Evolutionary conservation across 495 filamentous ascomycete genomes (phyloP), one percentile per base, ranked within the genome.

Genomic region (Lindgomyces ingoldianus): DNA sequence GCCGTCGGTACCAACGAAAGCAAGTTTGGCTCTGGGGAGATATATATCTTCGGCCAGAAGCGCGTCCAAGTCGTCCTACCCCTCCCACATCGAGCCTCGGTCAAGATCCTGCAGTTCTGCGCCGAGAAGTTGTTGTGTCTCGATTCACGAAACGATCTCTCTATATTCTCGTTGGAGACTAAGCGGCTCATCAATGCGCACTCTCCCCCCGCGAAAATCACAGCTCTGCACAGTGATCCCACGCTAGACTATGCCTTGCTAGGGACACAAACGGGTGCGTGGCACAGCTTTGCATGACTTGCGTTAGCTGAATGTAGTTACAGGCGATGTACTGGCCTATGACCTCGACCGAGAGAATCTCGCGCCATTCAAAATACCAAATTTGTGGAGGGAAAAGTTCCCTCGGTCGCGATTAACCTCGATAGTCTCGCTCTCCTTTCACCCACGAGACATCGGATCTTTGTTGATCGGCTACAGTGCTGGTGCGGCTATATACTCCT

Each of bases 391-490:
- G 55, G 83, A 89, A 52, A 78, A 81, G 45, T 82, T 88, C 74
- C 75, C 84, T 14, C 80, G 82, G 44, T 76, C 84, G 21, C 78
- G 81, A 39, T 68, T 83, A 9, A 79, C 77, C 14, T 83, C 87
- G 3, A 78, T 92, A 44, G 81, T 96, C n/a, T 85, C 88, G 2
- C 75, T 98, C 67, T 83, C 89, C 56, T 81, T 97, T 56, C 94
- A 96, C 65, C 92, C 95, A 2, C 83, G 91, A 63, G 93, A 98
- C 74, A 90, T 97, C 69, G 94, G 94, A n/a, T 89, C 87, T 69
- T 78, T 98, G 21, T 69, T 98, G 62, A 89, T 98, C 53, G 92
- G 88, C 10, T 98, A 98, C 71, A 81, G 82, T 0, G 85, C 92
- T 56, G 95, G 94, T 21, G 91, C 90, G 3, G 91, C 91, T 26